These are phyloP conservation scores for Pythium sp. DNA, from an alignment of 352 stramenopile genomes.

Conservation along the genomic window DNA sequence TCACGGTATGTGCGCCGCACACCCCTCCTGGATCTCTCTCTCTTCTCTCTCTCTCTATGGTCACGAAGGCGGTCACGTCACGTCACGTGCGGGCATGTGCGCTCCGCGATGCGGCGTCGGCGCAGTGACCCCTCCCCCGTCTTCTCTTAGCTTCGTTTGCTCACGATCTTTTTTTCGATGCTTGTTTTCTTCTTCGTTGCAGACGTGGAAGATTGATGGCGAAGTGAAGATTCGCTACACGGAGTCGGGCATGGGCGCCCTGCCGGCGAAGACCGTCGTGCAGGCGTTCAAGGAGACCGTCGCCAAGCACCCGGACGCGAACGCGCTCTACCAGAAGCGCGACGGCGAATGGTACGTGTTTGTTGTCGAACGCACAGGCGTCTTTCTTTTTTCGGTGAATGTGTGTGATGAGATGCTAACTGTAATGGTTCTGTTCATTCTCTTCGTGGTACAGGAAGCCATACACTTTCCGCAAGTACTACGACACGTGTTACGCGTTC, in stretches of 20 bases:
- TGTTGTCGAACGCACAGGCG: not conserved
- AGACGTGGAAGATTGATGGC: constrained; percentile 87
- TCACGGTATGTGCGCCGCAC: not conserved
- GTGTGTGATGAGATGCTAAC: not conserved
- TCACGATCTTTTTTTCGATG: not conserved
- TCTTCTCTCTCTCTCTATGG: too few species aligned
- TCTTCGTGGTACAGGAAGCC: constrained; percentile 34
- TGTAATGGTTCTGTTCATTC: constrained; percentile 6
- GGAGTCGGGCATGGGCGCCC: constrained; percentile 42
- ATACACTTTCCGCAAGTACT: constrained; percentile 74
- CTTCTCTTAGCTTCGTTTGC: not conserved
- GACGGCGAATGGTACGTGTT: constrained; percentile 69
- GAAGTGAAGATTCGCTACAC: constrained; percentile 75
- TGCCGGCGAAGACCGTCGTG: constrained; percentile 45
- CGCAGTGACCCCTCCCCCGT: not conserved
- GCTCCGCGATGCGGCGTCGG: not conserved
- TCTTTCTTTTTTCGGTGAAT: too few species aligned
- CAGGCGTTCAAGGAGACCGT: constrained; percentile 66
- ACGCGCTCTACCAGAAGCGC: constrained; percentile 65
- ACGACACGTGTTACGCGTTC: constrained; percentile 71
- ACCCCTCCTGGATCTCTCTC: not conserved
- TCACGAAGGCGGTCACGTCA: not conserved
- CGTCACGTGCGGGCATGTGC: too few species aligned
- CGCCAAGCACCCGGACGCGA: constrained; percentile 45
- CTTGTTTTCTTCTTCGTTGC: not conserved